A percentile compares a stretch with the other conserved stretches of the same genome.
Conservation (phyloP, 2,329 filamentous ascomycete genomes). For the Cadophora sp. region DNA sequence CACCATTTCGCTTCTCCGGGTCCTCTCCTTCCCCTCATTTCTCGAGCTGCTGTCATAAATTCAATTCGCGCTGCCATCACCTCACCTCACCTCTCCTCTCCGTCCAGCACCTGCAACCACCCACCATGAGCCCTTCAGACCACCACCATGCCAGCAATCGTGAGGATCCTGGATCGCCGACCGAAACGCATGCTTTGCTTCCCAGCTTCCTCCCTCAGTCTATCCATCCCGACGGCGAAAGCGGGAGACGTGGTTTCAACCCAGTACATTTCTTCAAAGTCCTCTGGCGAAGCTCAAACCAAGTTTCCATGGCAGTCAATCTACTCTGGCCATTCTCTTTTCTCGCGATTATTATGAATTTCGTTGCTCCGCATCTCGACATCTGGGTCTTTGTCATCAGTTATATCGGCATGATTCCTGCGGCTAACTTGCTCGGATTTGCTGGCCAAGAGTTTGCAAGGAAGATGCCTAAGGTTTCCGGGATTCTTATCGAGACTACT, state of each 20-base stretch:
- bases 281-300: slow-evolving; percentile 67
- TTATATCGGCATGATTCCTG: slow-evolving; percentile 79
- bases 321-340: slow-evolving; percentile 74
- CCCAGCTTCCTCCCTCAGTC: slow-evolving; percentile 24
- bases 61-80: not conserved
- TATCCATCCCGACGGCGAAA: slow-evolving; percentile 65
- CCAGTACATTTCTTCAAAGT: slow-evolving; percentile 69
- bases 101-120: not conserved
- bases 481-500: slow-evolving; percentile 66
- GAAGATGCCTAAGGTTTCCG: slow-evolving; percentile 77
- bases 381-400: slow-evolving; percentile 72
- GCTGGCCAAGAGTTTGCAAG: slow-evolving; percentile 74
- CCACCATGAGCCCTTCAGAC: slow-evolving; percentile 17
- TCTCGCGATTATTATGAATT: slow-evolving; percentile 71
- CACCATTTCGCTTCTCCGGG: not conserved
- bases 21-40: not conserved
- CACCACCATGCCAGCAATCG: slow-evolving; percentile 2
- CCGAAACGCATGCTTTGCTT: slow-evolving; percentile 14
- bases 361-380: slow-evolving; percentile 61
- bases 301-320: slow-evolving; percentile 69
- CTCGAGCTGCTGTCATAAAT: not conserved
- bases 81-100: too few relatives aligned
- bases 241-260: slow-evolving; percentile 69
- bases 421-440: slow-evolving; percentile 78
- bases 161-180: slow-evolving; percentile 2